Evolutionary conservation across 2,329 filamentous ascomycete genomes (phyloP).

Genomic region (Aureobasidium sp.): DNA sequence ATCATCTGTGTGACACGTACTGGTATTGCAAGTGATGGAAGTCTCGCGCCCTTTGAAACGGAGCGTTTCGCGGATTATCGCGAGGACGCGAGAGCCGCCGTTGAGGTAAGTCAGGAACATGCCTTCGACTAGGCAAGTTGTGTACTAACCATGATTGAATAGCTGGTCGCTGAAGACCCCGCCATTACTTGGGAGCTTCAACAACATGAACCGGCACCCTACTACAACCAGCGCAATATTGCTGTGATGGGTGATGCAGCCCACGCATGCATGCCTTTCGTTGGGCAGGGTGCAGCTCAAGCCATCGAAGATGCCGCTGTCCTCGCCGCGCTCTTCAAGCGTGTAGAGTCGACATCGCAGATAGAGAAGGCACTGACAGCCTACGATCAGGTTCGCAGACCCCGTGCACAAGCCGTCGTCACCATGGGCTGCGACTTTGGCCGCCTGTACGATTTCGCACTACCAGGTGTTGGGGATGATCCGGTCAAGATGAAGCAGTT

Average conservation of each 20-base stretch:
- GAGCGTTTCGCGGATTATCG: constrained; percentile 14
- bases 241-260: constrained; percentile 35
- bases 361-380: constrained; percentile 22
- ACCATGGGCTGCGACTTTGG: constrained; percentile 27
- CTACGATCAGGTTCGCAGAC: constrained; percentile 25
- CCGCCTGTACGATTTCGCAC: constrained; percentile 26
- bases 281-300: constrained; percentile 32
- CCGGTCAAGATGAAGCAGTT: constrained; percentile 26
- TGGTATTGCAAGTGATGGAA: constrained; percentile 13
- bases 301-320: constrained; percentile 34
- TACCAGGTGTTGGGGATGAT: constrained; percentile 25
- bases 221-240: constrained; percentile 25
- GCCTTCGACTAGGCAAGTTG: background rate
- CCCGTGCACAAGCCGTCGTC: constrained; percentile 26
- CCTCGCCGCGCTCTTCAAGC: constrained; percentile 27
- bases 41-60: constrained; percentile 6
- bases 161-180: constrained; percentile 25
- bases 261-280: constrained; percentile 31
- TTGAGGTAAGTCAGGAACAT: background rate
- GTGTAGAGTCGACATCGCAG: constrained; percentile 8
- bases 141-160: background rate
- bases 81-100: constrained; percentile 14
- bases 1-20: constrained; percentile 15
- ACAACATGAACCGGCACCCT: constrained; percentile 30
- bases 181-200: constrained; percentile 26